phyloP scores from a whole-genome alignment of 805 yeast genomes.

The Brettanomyces sp. region DNA sequence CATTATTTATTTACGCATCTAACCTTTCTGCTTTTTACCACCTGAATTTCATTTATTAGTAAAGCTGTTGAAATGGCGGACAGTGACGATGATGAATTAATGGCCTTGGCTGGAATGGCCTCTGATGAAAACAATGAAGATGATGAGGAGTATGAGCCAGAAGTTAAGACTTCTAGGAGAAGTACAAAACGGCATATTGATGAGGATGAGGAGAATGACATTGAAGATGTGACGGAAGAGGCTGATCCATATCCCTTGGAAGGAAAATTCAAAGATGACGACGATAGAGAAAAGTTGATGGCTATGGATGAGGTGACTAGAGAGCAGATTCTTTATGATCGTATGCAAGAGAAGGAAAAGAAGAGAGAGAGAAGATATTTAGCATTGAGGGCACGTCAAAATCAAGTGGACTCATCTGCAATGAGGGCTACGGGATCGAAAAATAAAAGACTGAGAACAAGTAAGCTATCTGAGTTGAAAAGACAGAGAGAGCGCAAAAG shows the following conservation, averaged over 20 bases:
- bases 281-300: constrained; percentile 55
- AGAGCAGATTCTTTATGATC: constrained; percentile 83
- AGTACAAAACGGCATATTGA: constrained; percentile 19
- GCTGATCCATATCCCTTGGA: constrained; percentile 86
- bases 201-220: constrained; percentile 20
- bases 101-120: constrained; percentile 85
- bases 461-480: constrained; percentile 26
- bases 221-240: constrained; percentile 31
- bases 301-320: constrained; percentile 87
- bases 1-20: too few species aligned
- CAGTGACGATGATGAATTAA: constrained; percentile 80
- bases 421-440: constrained; percentile 18
- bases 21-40: too few species aligned
- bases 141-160: constrained; percentile 28
- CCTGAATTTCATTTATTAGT: too few species aligned
- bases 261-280: constrained; percentile 79
- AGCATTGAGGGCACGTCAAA: constrained; percentile 69
- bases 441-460: constrained; percentile 22
- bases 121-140: constrained; percentile 27
- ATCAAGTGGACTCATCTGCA: constrained; percentile 29
- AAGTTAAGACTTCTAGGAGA: constrained; percentile 14
- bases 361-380: constrained; percentile 77
- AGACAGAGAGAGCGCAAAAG: constrained; percentile 27
- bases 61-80: constrained; percentile 48
- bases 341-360: constrained; percentile 86